These are phyloP conservation scores for Didymellaceae sp. DNA, from an alignment of 2,329 filamentous ascomycete species.

Conservation along the genomic window DNA sequence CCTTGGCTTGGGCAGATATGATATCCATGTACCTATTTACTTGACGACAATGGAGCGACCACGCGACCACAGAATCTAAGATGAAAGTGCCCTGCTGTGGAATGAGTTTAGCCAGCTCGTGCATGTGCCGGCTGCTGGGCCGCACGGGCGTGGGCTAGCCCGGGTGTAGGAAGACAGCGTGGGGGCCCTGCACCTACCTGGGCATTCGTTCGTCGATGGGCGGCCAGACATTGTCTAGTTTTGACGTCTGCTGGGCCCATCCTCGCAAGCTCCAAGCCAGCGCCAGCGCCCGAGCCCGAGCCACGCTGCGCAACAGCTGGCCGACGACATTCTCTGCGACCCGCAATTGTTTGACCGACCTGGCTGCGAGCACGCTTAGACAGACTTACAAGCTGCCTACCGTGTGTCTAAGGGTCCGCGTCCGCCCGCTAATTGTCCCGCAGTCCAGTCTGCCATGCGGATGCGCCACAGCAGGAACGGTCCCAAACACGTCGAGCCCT, in stretches of 20 bases:
- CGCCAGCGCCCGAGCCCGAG: background rate
- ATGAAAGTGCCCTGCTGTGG: background rate
- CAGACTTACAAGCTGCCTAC: too few species aligned
- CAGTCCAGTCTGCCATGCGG: background rate
- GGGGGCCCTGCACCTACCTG: background rate
- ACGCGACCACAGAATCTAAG: too few species aligned
- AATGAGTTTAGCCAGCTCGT: too few species aligned
- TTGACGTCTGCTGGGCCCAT: background rate
- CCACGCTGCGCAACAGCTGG: too few species aligned
- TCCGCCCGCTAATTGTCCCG: background rate
- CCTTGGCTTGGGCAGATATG: constrained; percentile 20
- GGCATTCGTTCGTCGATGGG: too few species aligned
- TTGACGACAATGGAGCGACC: background rate
- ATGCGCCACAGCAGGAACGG: too few species aligned
- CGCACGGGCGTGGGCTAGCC: too few species aligned
- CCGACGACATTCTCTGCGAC: background rate
- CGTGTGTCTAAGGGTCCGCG: background rate
- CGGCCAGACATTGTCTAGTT: background rate
- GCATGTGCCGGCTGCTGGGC: too few species aligned
- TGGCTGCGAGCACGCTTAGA: too few species aligned
- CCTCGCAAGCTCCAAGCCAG: background rate
- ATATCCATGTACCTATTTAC: constrained; percentile 32
- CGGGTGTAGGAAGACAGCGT: background rate
- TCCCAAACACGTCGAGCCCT: too few species aligned
- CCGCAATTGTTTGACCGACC: too few species aligned